Conservation (phyloP, 257 asterid genomes). For the Solanum rostratum region DNA sequence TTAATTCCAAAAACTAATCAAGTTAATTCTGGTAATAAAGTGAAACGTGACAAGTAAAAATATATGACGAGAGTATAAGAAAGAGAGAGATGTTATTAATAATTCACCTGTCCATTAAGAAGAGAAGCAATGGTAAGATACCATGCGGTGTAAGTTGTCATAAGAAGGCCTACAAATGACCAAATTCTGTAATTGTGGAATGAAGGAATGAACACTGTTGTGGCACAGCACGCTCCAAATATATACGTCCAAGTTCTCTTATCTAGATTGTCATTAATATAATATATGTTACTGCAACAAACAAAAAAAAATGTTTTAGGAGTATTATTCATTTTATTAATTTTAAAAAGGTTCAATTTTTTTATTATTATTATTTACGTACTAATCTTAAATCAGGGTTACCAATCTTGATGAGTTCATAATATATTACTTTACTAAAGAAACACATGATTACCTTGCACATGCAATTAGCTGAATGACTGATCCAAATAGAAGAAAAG, state of each 20-base stretch:
- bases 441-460: slow-evolving; percentile 49
- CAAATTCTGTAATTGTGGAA: slow-evolving; percentile 84
- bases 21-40: not conserved
- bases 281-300: slow-evolving; percentile 64
- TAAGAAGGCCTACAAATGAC: slow-evolving; percentile 70
- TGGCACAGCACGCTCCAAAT: slow-evolving; percentile 85
- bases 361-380: not conserved
- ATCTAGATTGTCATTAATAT: slow-evolving; percentile 77
- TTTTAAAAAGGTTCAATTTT: too few relatives aligned
- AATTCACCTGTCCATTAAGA: slow-evolving; percentile 65
- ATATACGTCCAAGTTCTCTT: slow-evolving; percentile 92
- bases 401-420: not conserved
- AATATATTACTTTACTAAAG: not conserved
- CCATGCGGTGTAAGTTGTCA: slow-evolving; percentile 84
- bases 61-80: not conserved
- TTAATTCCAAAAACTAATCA: not conserved
- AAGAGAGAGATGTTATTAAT: not conserved
- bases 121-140: slow-evolving; percentile 72
- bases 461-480: slow-evolving; percentile 94
- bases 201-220: slow-evolving; percentile 77
- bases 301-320: not conserved
- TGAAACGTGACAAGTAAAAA: not conserved
- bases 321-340: not conserved
- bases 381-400: not conserved
- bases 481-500: slow-evolving; percentile 88